Evolutionary conservation across 2,329 filamentous ascomycete genomes (phyloP).

Genomic region (Curvularia sp.): DNA sequence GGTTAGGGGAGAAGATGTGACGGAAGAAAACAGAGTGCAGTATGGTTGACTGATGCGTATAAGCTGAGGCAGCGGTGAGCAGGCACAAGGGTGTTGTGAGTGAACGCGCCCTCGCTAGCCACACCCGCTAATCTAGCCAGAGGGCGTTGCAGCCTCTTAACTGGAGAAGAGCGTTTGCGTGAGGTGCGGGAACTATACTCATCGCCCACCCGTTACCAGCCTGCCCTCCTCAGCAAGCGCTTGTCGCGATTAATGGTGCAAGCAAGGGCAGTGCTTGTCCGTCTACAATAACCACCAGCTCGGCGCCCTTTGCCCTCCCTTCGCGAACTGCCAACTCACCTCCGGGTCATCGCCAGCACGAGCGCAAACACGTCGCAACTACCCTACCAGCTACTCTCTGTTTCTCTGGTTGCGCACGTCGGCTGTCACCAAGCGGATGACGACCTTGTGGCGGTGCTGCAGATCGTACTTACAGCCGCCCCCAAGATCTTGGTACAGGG

Average conservation of each 20-base stretch:
- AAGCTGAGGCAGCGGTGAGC: constrained; percentile 20
- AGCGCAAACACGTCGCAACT: constrained; percentile 13
- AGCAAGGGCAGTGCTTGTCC: background rate
- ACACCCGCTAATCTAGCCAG: constrained; percentile 16
- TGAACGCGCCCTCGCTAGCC: constrained; percentile 17
- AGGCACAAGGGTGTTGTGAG: constrained; percentile 14
- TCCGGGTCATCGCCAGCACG: background rate
- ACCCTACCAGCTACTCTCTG: background rate
- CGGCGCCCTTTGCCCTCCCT: constrained; percentile 1
- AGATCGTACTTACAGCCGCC: constrained; percentile 16
- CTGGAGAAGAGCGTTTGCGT: constrained; percentile 2
- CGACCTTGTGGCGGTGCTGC: constrained; percentile 26
- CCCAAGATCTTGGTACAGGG: constrained; percentile 13
- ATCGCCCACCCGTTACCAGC: constrained; percentile 8
- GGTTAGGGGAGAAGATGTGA: background rate
- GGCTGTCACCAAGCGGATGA: constrained; percentile 14
- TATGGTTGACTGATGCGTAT: background rate
- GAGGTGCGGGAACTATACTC: constrained; percentile 1
- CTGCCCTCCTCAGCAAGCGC: constrained; percentile 3
- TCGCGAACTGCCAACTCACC: background rate
- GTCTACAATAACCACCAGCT: constrained; percentile 1
- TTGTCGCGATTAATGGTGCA: constrained; percentile 3
- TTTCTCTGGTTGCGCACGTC: constrained; percentile 14
- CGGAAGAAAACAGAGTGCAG: background rate
- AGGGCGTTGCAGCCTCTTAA: constrained; percentile 12